Evolutionary conservation across 345 rosid species (phyloP).

Genomic region (Aquilaria yunnanensis): DNA sequence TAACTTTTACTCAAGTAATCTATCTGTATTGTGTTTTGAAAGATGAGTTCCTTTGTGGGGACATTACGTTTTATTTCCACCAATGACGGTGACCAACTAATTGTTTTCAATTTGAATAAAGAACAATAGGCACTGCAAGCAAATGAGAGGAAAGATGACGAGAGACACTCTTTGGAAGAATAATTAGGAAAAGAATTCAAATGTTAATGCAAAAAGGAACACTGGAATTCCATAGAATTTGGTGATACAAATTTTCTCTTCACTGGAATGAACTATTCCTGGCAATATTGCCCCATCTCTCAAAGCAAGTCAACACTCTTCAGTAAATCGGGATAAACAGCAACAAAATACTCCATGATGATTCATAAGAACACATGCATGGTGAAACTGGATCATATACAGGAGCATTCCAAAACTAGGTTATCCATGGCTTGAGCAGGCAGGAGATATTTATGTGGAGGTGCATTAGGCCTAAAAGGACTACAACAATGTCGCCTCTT

Average conservation of each 20-base stretch:
- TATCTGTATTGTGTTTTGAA: too few species aligned
- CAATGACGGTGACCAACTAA: not conserved
- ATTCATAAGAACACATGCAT: too few species aligned
- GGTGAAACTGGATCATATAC: too few species aligned
- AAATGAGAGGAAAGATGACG: conserved; percentile 9
- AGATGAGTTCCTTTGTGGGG: too few species aligned
- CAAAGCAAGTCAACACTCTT: not conserved
- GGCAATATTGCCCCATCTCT: not conserved
- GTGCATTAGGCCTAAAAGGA: too few species aligned
- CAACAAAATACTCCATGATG: too few species aligned
- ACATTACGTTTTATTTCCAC: conserved; percentile 2
- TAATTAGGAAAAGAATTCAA: not conserved
- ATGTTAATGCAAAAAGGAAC: not conserved
- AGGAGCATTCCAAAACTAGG: too few species aligned
- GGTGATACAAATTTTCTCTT: too few species aligned
- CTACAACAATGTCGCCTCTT: too few species aligned
- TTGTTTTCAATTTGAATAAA: conserved; percentile 41
- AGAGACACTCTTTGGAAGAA: not conserved
- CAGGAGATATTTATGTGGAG: too few species aligned
- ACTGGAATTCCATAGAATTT: not conserved
- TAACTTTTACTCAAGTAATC: too few species aligned
- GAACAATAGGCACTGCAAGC: conserved; percentile 51
- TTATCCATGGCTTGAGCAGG: too few species aligned
- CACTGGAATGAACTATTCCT: not conserved
- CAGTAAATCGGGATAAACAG: not conserved